phyloP scores from a whole-genome alignment of 176 grass and related monocot genomes.

The Eragrostis nindensis region DNA sequence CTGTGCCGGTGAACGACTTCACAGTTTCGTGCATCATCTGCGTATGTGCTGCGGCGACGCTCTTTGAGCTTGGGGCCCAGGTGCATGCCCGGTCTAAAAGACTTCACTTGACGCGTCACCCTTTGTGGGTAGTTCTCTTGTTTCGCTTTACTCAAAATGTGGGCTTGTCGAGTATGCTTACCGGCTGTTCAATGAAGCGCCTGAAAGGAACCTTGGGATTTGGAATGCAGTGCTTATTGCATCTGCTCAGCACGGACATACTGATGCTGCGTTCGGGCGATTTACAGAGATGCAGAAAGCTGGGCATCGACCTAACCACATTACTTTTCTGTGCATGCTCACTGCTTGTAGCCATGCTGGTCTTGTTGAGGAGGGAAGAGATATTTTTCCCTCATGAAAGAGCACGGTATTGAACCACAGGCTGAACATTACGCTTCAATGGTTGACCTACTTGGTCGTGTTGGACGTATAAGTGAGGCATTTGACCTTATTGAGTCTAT shows the following conservation, averaged over 20 bases:
- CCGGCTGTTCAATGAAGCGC: slow-evolving; percentile 58
- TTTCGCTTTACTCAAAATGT: slow-evolving; percentile 92
- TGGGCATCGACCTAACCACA: slow-evolving; percentile 71
- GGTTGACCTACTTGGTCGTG: slow-evolving; percentile 88
- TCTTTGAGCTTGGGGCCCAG: slow-evolving; percentile 70
- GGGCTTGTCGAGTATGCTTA: slow-evolving; percentile 78
- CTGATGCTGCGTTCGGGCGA: slow-evolving; percentile 47
- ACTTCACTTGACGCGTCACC: slow-evolving; percentile 64
- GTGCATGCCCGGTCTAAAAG: slow-evolving; percentile 75
- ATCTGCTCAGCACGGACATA: slow-evolving; percentile 86
- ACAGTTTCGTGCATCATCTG: slow-evolving; percentile 74
- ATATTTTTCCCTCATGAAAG: slow-evolving; percentile 73
- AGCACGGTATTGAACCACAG: slow-evolving; percentile 52
- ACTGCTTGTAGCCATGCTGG: slow-evolving; percentile 84
- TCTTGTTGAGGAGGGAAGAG: slow-evolving; percentile 69
- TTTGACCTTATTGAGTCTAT: slow-evolving; percentile 74
- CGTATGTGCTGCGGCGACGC: slow-evolving; percentile 67
- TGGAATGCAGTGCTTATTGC: slow-evolving; percentile 88
- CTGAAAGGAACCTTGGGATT: slow-evolving; percentile 70
- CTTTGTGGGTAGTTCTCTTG: slow-evolving; percentile 79
- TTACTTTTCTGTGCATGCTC: slow-evolving; percentile 88
- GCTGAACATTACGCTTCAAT: slow-evolving; percentile 83
- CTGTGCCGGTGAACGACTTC: slow-evolving; percentile 74
- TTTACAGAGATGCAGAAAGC: slow-evolving; percentile 70
- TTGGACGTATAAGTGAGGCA: slow-evolving; percentile 74